Conservation (phyloP, 2,329 filamentous ascomycete genomes). For the Colletotrichum sp. region DNA sequence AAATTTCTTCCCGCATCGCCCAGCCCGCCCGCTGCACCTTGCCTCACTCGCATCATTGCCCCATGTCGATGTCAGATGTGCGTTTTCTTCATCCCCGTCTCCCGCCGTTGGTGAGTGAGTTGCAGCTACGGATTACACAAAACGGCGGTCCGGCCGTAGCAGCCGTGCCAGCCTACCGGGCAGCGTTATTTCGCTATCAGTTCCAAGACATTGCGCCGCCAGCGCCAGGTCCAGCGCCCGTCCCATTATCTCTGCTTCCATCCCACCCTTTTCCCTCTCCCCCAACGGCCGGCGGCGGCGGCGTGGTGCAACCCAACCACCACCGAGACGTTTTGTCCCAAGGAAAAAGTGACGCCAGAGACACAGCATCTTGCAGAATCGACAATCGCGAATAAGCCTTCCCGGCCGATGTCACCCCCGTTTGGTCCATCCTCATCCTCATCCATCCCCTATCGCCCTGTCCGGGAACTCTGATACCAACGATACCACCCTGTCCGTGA, state of each 20-base stretch:
- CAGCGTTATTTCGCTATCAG: background rate
- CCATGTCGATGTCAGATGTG: background rate
- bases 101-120: background rate
- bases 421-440: background rate
- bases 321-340: background rate
- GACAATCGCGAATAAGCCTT: background rate
- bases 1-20: background rate
- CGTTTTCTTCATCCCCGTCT: background rate
- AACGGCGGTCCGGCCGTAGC: background rate
- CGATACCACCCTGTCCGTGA: background rate
- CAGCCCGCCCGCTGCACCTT: background rate
- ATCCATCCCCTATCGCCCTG: background rate
- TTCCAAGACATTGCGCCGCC: slow-evolving; percentile 4
- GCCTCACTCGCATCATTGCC: background rate
- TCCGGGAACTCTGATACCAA: background rate
- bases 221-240: background rate
- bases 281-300: background rate
- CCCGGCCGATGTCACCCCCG: slow-evolving; percentile 7
- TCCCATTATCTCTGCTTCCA: background rate
- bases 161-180: background rate
- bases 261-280: background rate
- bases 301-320: background rate
- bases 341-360: slow-evolving; percentile 13
- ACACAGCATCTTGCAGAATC: slow-evolving; percentile 21
- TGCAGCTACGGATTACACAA: background rate